Conservation (phyloP, 495 filamentous ascomycete species). For the Aspergillus indologenus region DNA sequence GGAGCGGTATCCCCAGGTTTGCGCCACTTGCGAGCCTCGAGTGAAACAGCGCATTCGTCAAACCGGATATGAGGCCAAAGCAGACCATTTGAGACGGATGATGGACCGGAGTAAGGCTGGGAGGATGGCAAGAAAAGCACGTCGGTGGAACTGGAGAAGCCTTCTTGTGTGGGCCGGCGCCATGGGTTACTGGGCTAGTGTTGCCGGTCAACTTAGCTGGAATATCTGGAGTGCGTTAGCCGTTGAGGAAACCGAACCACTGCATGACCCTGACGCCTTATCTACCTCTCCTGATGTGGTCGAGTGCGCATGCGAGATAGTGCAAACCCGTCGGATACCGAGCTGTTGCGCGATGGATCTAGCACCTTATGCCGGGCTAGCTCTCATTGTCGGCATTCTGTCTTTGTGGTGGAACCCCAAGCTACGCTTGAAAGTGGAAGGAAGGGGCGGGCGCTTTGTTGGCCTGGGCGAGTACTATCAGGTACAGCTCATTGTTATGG, state of each 20-base stretch:
- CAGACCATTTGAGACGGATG: constrained; percentile 70
- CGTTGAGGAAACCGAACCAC: constrained; percentile 7
- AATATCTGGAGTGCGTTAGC: constrained; percentile 32
- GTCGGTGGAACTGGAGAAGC: constrained; percentile 49
- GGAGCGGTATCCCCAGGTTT: constrained; percentile 78
- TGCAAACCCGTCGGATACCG: constrained; percentile 21
- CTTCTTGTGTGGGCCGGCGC: constrained; percentile 46
- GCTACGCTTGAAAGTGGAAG: constrained; percentile 60
- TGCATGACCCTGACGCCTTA: constrained; percentile 15
- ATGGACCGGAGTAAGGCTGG: constrained; percentile 60
- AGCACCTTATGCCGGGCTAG: constrained; percentile 40
- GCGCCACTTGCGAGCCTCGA: constrained; percentile 66
- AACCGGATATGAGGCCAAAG: constrained; percentile 73
- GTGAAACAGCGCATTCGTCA: constrained; percentile 62
- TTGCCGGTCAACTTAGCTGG: constrained; percentile 45
- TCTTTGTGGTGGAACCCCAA: constrained; percentile 78
- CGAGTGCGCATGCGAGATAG: constrained; percentile 30
- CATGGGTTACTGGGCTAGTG: constrained; percentile 52
- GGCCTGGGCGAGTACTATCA: constrained; percentile 68
- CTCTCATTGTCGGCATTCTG: constrained; percentile 50
- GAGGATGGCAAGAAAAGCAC: constrained; percentile 37
- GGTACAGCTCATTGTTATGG: constrained; percentile 60
- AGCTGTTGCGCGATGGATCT: constrained; percentile 30
- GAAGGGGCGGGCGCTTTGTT: constrained; percentile 58
- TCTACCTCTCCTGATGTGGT: constrained; percentile 16